Evolutionary conservation across 257 asterid species (phyloP), one percentile per base, ranked within the genome.

Genomic region (Nicotiana benthamiana): DNA sequence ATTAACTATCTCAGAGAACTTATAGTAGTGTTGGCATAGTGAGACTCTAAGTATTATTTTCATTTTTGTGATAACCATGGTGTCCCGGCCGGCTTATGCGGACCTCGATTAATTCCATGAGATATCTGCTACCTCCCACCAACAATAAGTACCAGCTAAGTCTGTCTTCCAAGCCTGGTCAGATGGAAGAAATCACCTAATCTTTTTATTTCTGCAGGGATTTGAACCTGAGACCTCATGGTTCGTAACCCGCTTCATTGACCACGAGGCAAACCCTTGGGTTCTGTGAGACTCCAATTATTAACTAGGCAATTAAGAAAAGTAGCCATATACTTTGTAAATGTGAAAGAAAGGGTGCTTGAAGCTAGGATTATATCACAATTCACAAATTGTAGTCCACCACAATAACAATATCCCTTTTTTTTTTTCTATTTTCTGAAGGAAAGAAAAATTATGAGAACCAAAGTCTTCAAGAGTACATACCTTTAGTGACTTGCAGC

Each of bases 401-500:
- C 28, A 46, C 40, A 46, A 9, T 48, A 11, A 24, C 61, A 48
- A 48, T 48, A 74, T 27, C 59, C 28, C 36, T 43, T 43, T 27
- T 43, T 43, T 16, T 40, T 59, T 72, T 10, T 54, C 11, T 77
- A 32, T 32, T 57, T 30, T 20, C 20, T 15, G 66, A 65, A 34
- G 76, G 67, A 81, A 68, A 74, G 24, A n/a, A n/a, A 26, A 66
- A 62, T 32, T 32, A 36, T 24, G 32, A 75, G 43, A 28, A 36
- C 59, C 13, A 54, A 52, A 12, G 30, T 17, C 52, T 17, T 81
- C 76, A 34, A 24, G 22, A 61, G 34, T 20, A 70, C 63, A 57
- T 88, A 95, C 99, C 98, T 89, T 85, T 76, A 95, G 82, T 26
- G 99, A 89, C 77, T 83, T 87, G 91, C 91, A 89, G 66, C 95